Base-by-base conservation (phyloP, 768 basidiomycete genomes). In the Hericium erinaceus region DNA sequence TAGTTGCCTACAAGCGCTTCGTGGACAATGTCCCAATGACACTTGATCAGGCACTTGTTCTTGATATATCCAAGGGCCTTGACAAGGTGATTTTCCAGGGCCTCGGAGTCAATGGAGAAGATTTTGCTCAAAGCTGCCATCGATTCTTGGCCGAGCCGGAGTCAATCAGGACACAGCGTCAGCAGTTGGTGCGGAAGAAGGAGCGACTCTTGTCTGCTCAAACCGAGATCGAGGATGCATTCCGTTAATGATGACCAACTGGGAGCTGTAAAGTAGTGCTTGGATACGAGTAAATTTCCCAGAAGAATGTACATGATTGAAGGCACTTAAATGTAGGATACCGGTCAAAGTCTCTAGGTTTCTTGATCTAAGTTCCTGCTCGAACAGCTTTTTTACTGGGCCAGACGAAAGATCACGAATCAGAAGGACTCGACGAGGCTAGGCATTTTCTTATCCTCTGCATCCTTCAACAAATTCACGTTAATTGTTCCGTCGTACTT, bases 1-100 rank as follows among this genome's bases (percentile, higher is more conserved):
- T 18, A 72, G 83, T 85, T 2, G 77, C 81, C 0, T 83, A 80
- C 65, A 83, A 83, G 65, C 75, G 83, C 2, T 78, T 84, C 58
- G 73, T 72, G 2, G 84, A 87, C 64, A 78, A 75, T 50, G 65
- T 85, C 4, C 80, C 83, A 5, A 69, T 79, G 48, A 75, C 79
- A 4, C 79, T 85, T 56, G 83, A 85, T 59, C 64, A 74, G 48
- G 76, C 79, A 33, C 75, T 84, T 16, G 73, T 84, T 15, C 75
- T 74, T 5, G 84, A 82, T 0, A 57, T 81, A 5, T 46, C 37
- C n/a, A 39, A 37, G 22, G 75, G 75, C 58, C 67, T 85, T 5
- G 68, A 82, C 2, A 63, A 62, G 4, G 72, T 66, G 0, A 67
- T 88, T 0, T 74, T 73, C 37, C 63, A 66, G 0, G 78, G 77